phyloP scores from a whole-genome alignment of 2,329 filamentous ascomycete species.

The Exophiala calicioides region DNA sequence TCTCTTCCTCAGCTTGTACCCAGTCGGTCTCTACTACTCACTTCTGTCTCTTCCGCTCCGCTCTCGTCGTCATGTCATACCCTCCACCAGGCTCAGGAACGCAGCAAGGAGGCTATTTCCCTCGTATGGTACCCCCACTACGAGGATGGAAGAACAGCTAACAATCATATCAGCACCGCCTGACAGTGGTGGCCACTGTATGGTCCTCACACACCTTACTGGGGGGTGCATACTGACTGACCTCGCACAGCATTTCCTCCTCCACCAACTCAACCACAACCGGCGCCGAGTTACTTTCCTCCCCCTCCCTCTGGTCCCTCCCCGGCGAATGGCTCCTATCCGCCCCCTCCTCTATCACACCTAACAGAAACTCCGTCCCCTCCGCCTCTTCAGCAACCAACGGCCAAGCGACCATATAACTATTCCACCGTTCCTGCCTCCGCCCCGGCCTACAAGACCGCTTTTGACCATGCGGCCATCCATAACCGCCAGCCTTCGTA shows the following conservation, averaged over 20 bases:
- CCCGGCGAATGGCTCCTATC: constrained; percentile 25
- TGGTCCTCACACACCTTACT: too few species aligned
- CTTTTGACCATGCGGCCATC: constrained; percentile 28
- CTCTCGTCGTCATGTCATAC: constrained; percentile 16
- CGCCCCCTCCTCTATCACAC: constrained; percentile 25
- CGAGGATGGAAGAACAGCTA: constrained; percentile 2
- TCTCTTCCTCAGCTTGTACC: neutral
- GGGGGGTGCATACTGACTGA: constrained; percentile 13
- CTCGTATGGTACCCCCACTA: constrained; percentile 29
- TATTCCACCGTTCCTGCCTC: constrained; percentile 29
- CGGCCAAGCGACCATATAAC: constrained; percentile 27
- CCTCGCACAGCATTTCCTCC: constrained; percentile 34
- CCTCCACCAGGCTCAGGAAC: constrained; percentile 19
- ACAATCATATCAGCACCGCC: constrained; percentile 25
- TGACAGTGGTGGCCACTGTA: constrained; percentile 23
- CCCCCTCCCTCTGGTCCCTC: constrained; percentile 32
- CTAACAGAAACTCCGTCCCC: constrained; percentile 22
- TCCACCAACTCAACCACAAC: constrained; percentile 28
- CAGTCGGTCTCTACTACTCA: neutral
- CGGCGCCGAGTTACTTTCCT: constrained; percentile 29
- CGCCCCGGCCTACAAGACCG: constrained; percentile 28
- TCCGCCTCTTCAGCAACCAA: constrained; percentile 29
- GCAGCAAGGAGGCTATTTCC: constrained; percentile 32
- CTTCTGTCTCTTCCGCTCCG: neutral
- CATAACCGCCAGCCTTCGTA: constrained; percentile 26